Evolutionary conservation across 352 stramenopile genomes (phyloP).

Genomic region (Hyaloperonospora brassicae): DNA sequence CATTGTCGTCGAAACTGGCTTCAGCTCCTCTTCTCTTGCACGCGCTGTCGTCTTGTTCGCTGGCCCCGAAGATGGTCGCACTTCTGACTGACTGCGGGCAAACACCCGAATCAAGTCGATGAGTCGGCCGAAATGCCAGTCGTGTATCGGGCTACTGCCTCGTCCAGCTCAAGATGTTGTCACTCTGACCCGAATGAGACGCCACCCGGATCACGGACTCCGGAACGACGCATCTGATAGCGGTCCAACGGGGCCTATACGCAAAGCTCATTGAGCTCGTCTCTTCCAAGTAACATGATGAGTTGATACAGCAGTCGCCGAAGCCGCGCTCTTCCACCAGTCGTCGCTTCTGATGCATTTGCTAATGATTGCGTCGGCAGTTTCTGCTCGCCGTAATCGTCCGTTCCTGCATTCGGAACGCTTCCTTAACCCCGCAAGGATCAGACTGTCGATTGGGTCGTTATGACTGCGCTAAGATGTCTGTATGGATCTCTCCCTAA

Average conservation of each 20-base stretch:
- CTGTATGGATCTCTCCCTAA: too few relatives aligned
- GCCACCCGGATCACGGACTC: too few relatives aligned
- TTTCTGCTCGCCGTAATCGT: conserved; percentile 57
- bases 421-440: conserved; percentile 68
- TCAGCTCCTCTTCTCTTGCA: conserved; percentile 5
- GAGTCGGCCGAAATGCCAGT: conserved; percentile 64
- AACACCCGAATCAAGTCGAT: conserved; percentile 56
- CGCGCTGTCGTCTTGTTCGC: conserved; percentile 17
- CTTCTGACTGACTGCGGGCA: conserved; percentile 20
- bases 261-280: too few relatives aligned
- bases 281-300: conserved; percentile 45
- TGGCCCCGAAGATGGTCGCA: conserved; percentile 11
- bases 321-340: conserved; percentile 80
- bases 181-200: conserved; percentile 88
- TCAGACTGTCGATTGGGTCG: too few relatives aligned
- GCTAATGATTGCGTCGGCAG: conserved; percentile 47
- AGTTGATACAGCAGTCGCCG: conserved; percentile 50
- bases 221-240: conserved; percentile 1
- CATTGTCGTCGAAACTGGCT: conserved; percentile 2
- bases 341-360: conserved; percentile 72
- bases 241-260: too few relatives aligned
- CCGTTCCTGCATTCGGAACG: conserved; percentile 64
- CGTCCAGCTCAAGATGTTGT: conserved; percentile 66
- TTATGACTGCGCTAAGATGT: too few relatives aligned
- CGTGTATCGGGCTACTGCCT: conserved; percentile 52